Evolutionary conservation across 306 rosid species (phyloP).

Genomic region (Medicago truncatula): MtrunA17r5.0-ANR NC_053042.1:36037001-36037500

Average conservation of each 20-base stretch:
- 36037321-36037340: conserved; percentile 71
- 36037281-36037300: conserved; percentile 57
- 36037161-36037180: conserved; percentile 48
- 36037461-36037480: conserved; percentile 49
- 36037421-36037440: conserved; percentile 65
- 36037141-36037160: conserved; percentile 43
- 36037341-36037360: conserved; percentile 75
- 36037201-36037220: conserved; percentile 56
- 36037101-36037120: conserved; percentile 52
- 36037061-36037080: conserved; percentile 60
- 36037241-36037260: conserved; percentile 51
- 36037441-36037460: conserved; percentile 59
- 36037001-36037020: conserved; percentile 51
- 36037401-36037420: conserved; percentile 39
- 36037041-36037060: conserved; percentile 30
- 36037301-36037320: conserved; percentile 60
- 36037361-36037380: conserved; percentile 54
- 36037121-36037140: conserved; percentile 47
- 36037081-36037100: conserved; percentile 41
- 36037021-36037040: conserved; percentile 58
- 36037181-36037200: conserved; percentile 41
- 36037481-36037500: conserved; percentile 66
- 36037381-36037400: conserved; percentile 51
- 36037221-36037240: conserved; percentile 49
- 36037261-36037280: conserved; percentile 43